Percentiles rank a stretch among this genome's conserved stretches.
Conservation (phyloP, 2,329 filamentous ascomycete genomes). For the Sclerotinia minor region DNA sequence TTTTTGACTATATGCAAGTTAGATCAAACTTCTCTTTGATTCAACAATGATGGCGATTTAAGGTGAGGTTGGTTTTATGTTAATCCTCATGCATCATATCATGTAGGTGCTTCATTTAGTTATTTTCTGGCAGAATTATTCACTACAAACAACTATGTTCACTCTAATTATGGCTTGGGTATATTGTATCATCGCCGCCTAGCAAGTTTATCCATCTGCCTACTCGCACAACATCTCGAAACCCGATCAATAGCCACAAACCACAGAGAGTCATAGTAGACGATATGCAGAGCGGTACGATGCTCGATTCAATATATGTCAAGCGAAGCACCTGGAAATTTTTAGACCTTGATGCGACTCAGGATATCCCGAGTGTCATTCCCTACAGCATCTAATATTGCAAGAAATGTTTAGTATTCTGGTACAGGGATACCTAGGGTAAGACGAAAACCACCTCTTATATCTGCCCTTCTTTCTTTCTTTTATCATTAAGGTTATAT, state of each 20-base stretch:
- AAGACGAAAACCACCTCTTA: too few relatives aligned
- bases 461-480: too few relatives aligned
- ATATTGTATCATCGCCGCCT: background rate
- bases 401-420: too few relatives aligned
- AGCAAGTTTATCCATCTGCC: fast-evolving
- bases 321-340: conserved; percentile 40
- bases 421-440: too few relatives aligned
- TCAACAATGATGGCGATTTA: background rate
- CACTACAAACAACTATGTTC: background rate
- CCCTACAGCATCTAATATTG: too few relatives aligned
- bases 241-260: background rate
- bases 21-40: background rate
- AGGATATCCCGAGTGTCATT: too few relatives aligned
- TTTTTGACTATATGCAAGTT: background rate
- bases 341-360: too few relatives aligned
- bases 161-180: background rate
- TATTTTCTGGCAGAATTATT: background rate
- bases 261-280: background rate
- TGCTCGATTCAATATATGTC: conserved; percentile 29
- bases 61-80: background rate
- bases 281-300: conserved; percentile 21
- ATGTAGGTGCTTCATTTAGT: background rate
- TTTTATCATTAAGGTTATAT: too few relatives aligned
- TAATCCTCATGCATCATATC: background rate
- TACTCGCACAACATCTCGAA: background rate